A percentile compares a stretch with the other conserved stretches of the same genome.
These are phyloP conservation scores for Isabelozyma gotoi DNA, from an alignment of 805 yeast species.

Conservation along the genomic window DNA sequence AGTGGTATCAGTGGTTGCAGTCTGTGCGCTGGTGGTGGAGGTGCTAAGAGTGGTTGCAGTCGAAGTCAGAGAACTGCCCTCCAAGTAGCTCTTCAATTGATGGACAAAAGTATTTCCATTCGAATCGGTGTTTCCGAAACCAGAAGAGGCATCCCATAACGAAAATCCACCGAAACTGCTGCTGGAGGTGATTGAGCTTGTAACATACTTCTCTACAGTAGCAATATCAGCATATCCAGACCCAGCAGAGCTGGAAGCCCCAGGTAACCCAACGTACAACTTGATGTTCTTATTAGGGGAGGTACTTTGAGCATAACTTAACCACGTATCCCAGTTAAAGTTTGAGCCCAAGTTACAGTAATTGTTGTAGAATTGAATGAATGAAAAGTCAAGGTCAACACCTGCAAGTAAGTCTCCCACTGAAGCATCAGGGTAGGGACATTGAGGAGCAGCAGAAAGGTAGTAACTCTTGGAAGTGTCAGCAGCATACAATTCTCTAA, in stretches of 20 bases:
- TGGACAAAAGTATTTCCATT: conserved; percentile 23
- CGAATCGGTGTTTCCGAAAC: conserved; percentile 23
- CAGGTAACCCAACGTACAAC: conserved; percentile 38
- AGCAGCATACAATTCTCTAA: conserved; percentile 18
- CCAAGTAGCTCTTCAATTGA: conserved; percentile 44
- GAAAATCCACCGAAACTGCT: conserved; percentile 64
- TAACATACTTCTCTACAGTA: conserved; percentile 16
- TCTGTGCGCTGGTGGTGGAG: conserved; percentile 3
- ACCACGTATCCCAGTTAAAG: conserved; percentile 40
- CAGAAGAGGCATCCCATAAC: conserved; percentile 82
- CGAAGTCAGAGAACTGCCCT: conserved; percentile 10
- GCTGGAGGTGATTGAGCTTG: conserved; percentile 9
- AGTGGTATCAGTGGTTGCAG: conserved; percentile 2
- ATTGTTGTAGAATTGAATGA: conserved; percentile 42
- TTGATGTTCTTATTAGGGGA: conserved; percentile 32
- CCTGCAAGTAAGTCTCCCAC: conserved; percentile 26
- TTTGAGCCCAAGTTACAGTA: conserved; percentile 24
- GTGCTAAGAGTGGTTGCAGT: conserved; percentile 3
- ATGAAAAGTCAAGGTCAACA: conserved; percentile 31
- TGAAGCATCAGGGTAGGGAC: conserved; percentile 39
- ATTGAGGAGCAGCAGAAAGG: conserved; percentile 40
- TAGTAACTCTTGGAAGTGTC: conserved; percentile 30
- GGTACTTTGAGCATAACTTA: conserved; percentile 22
- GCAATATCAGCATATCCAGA: conserved; percentile 27
- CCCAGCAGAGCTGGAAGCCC: conserved; percentile 28